phyloP scores from a whole-genome alignment of 2,329 filamentous ascomycete genomes.

The Colletotrichum plurivorum region DNA sequence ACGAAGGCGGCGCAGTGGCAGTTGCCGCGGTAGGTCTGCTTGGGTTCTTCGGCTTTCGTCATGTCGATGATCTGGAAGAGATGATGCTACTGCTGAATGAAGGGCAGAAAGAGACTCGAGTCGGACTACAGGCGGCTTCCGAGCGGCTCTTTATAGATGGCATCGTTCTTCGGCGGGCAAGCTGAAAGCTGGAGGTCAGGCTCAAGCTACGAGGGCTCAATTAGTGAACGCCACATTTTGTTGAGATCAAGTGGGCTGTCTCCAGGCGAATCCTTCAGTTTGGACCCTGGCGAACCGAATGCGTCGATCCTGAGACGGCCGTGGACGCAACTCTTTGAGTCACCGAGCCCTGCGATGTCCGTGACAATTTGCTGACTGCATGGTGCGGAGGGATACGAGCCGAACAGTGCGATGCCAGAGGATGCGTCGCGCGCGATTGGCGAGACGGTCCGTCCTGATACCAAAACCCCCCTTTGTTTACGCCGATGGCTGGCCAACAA shows the following conservation, averaged over 20 bases:
- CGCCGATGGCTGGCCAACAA: not conserved
- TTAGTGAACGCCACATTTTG: constrained; percentile 24
- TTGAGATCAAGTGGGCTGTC: constrained; percentile 23
- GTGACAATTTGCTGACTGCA: not conserved
- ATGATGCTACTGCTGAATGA: not conserved
- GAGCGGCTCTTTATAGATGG: not conserved
- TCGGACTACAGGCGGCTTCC: not conserved
- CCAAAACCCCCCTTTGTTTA: not conserved
- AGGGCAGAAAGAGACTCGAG: not conserved
- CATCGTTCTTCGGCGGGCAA: not conserved
- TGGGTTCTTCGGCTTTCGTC: constrained; percentile 14
- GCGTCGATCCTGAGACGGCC: not conserved
- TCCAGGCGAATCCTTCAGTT: not conserved
- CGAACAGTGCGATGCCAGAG: not conserved
- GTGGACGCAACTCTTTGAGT: not conserved
- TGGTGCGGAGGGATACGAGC: constrained; percentile 1
- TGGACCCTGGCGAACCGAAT: not conserved
- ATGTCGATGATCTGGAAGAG: not conserved
- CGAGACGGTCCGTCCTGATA: not conserved
- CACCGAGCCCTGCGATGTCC: not conserved
- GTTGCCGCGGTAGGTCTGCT: constrained; percentile 66
- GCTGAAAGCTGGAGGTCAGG: not conserved
- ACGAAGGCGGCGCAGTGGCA: constrained; percentile 71
- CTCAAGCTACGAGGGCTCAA: not conserved
- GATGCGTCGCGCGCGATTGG: not conserved